Evolutionary conservation across 139 green algal genomes (phyloP).

Genomic region (Chlorella vulgaris): DNA sequence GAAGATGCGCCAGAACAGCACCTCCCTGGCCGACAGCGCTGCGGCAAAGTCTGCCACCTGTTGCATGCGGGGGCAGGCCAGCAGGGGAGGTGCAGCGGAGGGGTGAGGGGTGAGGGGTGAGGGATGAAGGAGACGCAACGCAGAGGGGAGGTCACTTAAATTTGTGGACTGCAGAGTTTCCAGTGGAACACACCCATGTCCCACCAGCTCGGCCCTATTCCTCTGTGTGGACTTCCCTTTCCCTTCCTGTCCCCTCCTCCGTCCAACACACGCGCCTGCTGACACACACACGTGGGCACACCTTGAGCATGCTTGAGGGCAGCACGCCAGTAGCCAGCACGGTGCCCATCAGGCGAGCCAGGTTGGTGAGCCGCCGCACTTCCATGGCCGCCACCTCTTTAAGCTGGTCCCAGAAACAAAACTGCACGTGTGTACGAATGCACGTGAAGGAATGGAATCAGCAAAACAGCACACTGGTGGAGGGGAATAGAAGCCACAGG

Average conservation of each 20-base stretch:
- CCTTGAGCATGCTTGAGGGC: conserved; percentile 45
- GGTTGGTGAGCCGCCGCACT: conserved; percentile 52
- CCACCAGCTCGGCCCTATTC: too few relatives aligned
- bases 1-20: conserved; percentile 67
- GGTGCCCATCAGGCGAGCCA: conserved; percentile 53
- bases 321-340: conserved; percentile 39
- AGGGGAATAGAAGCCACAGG: neutral
- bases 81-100: neutral
- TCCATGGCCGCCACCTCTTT: conserved; percentile 57
- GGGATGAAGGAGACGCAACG: neutral
- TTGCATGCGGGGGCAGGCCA: too few relatives aligned
- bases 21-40: conserved; percentile 31
- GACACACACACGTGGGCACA: neutral
- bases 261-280: neutral
- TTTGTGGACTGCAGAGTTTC: neutral
- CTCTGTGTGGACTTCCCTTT: too few relatives aligned
- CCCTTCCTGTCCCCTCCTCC: too few relatives aligned
- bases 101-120: too few relatives aligned
- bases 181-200: too few relatives aligned
- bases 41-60: conserved; percentile 60
- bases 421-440: conserved; percentile 52
- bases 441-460: too few relatives aligned
- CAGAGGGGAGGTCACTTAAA: neutral
- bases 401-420: conserved; percentile 85
- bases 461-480: too few relatives aligned